These are phyloP conservation scores for Crepidotus variabilis DNA, from an alignment of 768 basidiomycete species.

Conservation along the genomic window DNA sequence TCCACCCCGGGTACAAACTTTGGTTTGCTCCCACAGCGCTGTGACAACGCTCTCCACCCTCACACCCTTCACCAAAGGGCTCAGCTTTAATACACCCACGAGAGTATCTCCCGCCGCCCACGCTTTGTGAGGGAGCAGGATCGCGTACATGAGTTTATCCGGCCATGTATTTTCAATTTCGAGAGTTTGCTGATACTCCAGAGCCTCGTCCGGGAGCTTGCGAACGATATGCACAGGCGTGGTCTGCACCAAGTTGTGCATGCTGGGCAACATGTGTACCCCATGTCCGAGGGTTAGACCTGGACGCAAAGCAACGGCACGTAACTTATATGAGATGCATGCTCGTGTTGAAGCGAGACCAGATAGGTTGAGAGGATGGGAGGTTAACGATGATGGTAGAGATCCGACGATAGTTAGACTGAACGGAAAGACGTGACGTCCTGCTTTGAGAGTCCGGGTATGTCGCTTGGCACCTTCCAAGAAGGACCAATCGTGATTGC, in stretches of 20 bases:
- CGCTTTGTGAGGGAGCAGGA: slow-evolving; percentile 92
- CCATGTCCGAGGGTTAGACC: slow-evolving; percentile 39
- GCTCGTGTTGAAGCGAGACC: slow-evolving; percentile 41
- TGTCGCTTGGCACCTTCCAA: slow-evolving; percentile 73
- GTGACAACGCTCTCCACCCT: slow-evolving; percentile 64
- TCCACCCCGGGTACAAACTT: slow-evolving; percentile 50
- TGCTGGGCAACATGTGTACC: slow-evolving; percentile 4
- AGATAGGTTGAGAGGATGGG: slow-evolving; percentile 18
- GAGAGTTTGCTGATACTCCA: slow-evolving; percentile 94
- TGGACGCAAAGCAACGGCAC: slow-evolving; percentile 76
- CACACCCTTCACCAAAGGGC: slow-evolving; percentile 83
- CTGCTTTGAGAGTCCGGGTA: slow-evolving; percentile 91
- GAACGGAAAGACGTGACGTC: slow-evolving; percentile 91
- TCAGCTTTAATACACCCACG: slow-evolving; percentile 81
- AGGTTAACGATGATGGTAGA: slow-evolving; percentile 73
- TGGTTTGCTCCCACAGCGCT: slow-evolving; percentile 71
- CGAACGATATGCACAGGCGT: slow-evolving; percentile 66
- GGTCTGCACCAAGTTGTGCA: slow-evolving; percentile 51
- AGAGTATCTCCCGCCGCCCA: slow-evolving; percentile 89
- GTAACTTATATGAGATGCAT: slow-evolving; percentile 82
- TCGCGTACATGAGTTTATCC: slow-evolving; percentile 92
- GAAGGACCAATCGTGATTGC: slow-evolving; percentile 90
- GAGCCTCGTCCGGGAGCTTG: slow-evolving; percentile 72
- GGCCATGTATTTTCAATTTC: slow-evolving; percentile 99
- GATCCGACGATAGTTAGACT: slow-evolving; percentile 81